Evolutionary conservation across 192 early-diverging fungal genomes (phyloP).

Genomic region (Allomyces macrogynus): DNA sequence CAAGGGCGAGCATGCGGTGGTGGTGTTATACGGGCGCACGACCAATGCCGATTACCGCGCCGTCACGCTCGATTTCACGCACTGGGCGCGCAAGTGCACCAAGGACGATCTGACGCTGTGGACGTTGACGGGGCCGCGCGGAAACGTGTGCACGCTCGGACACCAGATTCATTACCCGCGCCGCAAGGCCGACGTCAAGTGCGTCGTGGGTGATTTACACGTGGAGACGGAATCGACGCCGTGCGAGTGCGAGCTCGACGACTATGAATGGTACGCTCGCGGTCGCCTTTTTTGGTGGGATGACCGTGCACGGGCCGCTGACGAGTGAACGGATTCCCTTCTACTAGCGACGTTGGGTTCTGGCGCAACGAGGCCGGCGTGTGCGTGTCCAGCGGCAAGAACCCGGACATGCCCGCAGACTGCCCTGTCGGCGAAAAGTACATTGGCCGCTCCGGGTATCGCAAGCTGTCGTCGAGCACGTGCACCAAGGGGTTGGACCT

Average conservation of each 20-base stretch:
- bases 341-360: slow-evolving; percentile 42
- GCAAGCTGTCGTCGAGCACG: slow-evolving; percentile 44
- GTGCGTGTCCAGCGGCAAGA: slow-evolving; percentile 44
- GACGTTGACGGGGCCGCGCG: neutral
- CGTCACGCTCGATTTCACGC: neutral
- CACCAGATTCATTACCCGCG: slow-evolving; percentile 42
- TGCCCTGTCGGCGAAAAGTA: slow-evolving; percentile 42
- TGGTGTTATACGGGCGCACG: neutral
- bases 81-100: neutral
- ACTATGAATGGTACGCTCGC: slow-evolving; percentile 58
- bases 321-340: neutral
- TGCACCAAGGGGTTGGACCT: slow-evolving; percentile 58
- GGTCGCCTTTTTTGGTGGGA: slow-evolving; percentile 2
- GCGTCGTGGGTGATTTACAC: slow-evolving; percentile 48
- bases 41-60: neutral
- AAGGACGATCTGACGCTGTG: neutral
- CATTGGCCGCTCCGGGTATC: slow-evolving; percentile 57
- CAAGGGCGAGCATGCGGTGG: neutral
- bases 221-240: slow-evolving; percentile 19
- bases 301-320: no score
- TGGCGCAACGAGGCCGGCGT: slow-evolving; percentile 45
- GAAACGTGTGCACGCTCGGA: neutral
- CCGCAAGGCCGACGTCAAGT: slow-evolving; percentile 44
- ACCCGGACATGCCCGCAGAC: slow-evolving; percentile 52
- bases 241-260: slow-evolving; percentile 54